Evolutionary conservation across 2,329 filamentous ascomycete species (phyloP).

Genomic region (Byssothecium circinans): DNA sequence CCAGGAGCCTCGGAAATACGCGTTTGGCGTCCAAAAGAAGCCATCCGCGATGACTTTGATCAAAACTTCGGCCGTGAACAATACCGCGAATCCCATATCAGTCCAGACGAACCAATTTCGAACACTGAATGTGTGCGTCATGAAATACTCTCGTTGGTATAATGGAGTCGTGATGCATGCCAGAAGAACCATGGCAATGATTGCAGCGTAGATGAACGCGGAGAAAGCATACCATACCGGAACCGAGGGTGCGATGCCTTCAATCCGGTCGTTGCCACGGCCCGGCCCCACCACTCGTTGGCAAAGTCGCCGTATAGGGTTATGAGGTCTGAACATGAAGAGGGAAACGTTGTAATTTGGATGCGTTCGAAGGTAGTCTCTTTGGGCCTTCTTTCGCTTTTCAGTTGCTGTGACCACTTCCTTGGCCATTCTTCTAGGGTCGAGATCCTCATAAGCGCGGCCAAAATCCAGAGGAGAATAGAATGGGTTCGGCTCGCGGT

Average conservation of each 20-base stretch:
- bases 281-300: slow-evolving; percentile 90
- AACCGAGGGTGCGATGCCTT: slow-evolving; percentile 87
- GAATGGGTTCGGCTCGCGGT: slow-evolving; percentile 88
- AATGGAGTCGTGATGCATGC: slow-evolving; percentile 93
- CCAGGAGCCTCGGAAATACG: slow-evolving; percentile 95
- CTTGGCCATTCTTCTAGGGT: slow-evolving; percentile 84
- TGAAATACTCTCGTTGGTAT: slow-evolving; percentile 87
- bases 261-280: slow-evolving; percentile 80
- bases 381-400: slow-evolving; percentile 80
- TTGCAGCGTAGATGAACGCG: slow-evolving; percentile 88
- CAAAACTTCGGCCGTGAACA: slow-evolving; percentile 82
- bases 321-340: slow-evolving; percentile 79
- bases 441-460: slow-evolving; percentile 73
- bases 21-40: slow-evolving; percentile 94
- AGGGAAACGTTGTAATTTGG: slow-evolving; percentile 91
- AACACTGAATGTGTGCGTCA: slow-evolving; percentile 59
- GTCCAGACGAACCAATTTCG: slow-evolving; percentile 95
- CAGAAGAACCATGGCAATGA: slow-evolving; percentile 96
- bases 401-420: slow-evolving; percentile 85
- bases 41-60: slow-evolving; percentile 97
- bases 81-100: slow-evolving; percentile 81
- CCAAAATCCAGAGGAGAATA: slow-evolving; percentile 78
- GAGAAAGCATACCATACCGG: slow-evolving; percentile 92
- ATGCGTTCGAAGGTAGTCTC: slow-evolving; percentile 84
- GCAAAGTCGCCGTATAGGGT: slow-evolving; percentile 78